Evolutionary conservation across 768 basidiomycete genomes (phyloP), one percentile per base, ranked within the genome.

Genomic region (Lactarius psammicola): DNA sequence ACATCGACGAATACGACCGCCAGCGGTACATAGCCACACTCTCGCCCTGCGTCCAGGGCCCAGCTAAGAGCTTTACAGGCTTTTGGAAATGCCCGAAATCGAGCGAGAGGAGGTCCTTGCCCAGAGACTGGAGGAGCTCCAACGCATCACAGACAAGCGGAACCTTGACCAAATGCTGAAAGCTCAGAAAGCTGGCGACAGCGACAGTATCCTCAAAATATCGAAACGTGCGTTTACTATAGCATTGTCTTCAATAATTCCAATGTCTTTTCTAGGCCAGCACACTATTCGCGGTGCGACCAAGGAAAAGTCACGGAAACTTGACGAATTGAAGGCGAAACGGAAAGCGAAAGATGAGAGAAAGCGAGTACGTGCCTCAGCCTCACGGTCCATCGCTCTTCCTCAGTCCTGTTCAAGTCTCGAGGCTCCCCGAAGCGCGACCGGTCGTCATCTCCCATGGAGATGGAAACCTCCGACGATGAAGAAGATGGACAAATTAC

Each of bases 321-420:
- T 94, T 10, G 90, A 90, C 66, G 94, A 94, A 74, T 81, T 97
- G 31, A 95, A 90, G 77, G 92, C 89, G 6, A 88, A 82, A 71
- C 84, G 95, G 40, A 91, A 88, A 71, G 94, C 92, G 10, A 95
- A 94, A 77, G 92, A 89, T 69, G 92, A 95, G 75, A 88, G 89
- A 76, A 90, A 88, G 74, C 84, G 88, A 66, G 95, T 94, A 75
- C 68, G 86, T 75, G 46, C 59, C 23, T 40, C 20, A 10, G 20
- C 56, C 26, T 18, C 17, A 28, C 26, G 10, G 51, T 56, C 51
- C 56, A 56, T 38, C 51, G 61, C 54, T 56, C 57, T 69, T 30
- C 54, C 56, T 56, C 63, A 67, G 70, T 69, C 60, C 28, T 60
- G 30, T 26, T 54, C 56, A 69, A 73, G 71, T 44, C 62, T 55